These are phyloP conservation scores for Xylaria sp. DNA, from an alignment of 2,329 filamentous ascomycete species.

Conservation along the genomic window DNA sequence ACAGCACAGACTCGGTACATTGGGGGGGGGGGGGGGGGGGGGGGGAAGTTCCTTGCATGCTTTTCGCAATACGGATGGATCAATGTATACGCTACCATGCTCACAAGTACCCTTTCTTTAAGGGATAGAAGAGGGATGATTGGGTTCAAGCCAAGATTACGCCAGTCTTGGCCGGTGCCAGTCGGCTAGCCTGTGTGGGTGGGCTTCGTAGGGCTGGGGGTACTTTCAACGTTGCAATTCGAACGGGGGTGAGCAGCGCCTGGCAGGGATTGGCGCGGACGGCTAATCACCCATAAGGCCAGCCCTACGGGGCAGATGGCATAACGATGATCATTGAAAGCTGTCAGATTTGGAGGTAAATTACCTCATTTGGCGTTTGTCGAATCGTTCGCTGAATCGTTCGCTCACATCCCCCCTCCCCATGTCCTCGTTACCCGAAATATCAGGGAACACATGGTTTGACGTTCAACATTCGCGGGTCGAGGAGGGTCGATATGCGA, in stretches of 20 bases:
- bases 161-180: slow-evolving; percentile 3
- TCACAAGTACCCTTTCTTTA: slow-evolving; percentile 1
- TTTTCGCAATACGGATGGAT: background rate
- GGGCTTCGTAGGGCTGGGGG: slow-evolving; percentile 25
- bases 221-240: slow-evolving; percentile 11
- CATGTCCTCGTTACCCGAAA: background rate
- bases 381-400: slow-evolving; percentile 1
- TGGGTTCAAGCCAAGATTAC: slow-evolving; percentile 11
- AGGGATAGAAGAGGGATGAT: slow-evolving; percentile 9
- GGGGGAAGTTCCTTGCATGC: slow-evolving; percentile 27
- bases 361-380: slow-evolving; percentile 19
- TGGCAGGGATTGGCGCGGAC: slow-evolving; percentile 10
- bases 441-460: slow-evolving; percentile 8
- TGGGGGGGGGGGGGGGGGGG: too few species aligned
- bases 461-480: background rate
- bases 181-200: background rate
- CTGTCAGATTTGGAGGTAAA: slow-evolving; percentile 19
- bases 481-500: slow-evolving; percentile 9
- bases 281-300: slow-evolving; percentile 19
- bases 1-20: background rate
- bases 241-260: background rate
- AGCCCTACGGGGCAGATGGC: slow-evolving; percentile 28
- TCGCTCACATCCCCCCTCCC: background rate
- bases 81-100: background rate
- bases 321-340: slow-evolving; percentile 6